Percentiles rank a stretch among this genome's conserved stretches.
These are phyloP conservation scores for Penicillium corylophilum DNA, from an alignment of 2,329 filamentous ascomycete genomes.

Conservation along the genomic window DNA sequence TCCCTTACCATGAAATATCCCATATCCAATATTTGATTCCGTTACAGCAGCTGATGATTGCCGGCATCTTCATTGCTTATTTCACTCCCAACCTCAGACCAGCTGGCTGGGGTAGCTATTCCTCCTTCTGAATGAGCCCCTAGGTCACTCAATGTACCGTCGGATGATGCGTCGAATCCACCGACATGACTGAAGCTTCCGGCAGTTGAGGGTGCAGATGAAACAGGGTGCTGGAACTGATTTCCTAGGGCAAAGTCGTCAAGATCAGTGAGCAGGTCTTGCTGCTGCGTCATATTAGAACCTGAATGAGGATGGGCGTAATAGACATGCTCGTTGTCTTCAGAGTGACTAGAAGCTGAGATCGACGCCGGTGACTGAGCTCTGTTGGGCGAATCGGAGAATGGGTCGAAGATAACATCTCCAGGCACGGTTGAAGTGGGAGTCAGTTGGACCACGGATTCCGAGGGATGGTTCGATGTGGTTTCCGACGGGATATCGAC, in stretches of 20 bases:
- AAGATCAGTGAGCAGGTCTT: slow-evolving; percentile 14
- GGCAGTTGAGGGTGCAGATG: slow-evolving; percentile 37
- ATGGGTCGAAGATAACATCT: slow-evolving; percentile 25
- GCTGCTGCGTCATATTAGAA: slow-evolving; percentile 20
- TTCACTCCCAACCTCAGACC: slow-evolving; percentile 48
- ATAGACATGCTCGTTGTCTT: slow-evolving; percentile 32
- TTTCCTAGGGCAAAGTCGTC: slow-evolving; percentile 10
- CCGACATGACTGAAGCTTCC: slow-evolving; percentile 41
- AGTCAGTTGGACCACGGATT: slow-evolving; percentile 45
- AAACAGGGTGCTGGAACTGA: slow-evolving; percentile 25
- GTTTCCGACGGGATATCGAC: slow-evolving; percentile 32
- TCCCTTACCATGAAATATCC: not conserved
- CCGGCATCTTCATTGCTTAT: slow-evolving; percentile 42
- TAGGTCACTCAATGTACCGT: slow-evolving; percentile 42
- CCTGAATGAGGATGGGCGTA: slow-evolving; percentile 33
- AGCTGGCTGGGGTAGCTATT: slow-evolving; percentile 41
- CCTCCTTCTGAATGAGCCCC: slow-evolving; percentile 32
- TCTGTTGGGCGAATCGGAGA: slow-evolving; percentile 14
- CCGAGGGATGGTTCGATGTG: slow-evolving; percentile 41
- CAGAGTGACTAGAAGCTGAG: slow-evolving; percentile 34
- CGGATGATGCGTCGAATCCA: slow-evolving; percentile 35
- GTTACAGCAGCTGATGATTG: slow-evolving; percentile 24
- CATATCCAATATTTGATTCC: not conserved
- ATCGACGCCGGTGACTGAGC: slow-evolving; percentile 17
- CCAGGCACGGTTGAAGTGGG: slow-evolving; percentile 45